Percentiles rank a stretch among this genome's conserved stretches.
These are phyloP conservation scores for Cryptosporidium ubiquitum DNA, from an alignment of 169 alveolate species.

Conservation along the genomic window DNA sequence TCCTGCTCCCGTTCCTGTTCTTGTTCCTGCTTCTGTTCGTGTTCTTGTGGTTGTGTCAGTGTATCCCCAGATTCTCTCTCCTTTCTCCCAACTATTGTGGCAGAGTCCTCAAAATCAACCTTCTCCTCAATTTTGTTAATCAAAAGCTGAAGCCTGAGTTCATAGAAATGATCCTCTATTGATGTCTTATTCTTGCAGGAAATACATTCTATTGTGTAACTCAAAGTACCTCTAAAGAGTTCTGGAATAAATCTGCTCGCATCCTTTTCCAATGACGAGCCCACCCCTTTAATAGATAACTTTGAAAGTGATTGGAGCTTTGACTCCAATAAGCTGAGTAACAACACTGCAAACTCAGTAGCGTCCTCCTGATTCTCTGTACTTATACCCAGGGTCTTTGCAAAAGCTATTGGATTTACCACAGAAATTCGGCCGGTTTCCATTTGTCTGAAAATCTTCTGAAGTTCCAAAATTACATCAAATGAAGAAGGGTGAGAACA, in stretches of 20 bases:
- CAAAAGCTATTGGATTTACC: constrained; percentile 54
- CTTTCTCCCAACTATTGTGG: background rate
- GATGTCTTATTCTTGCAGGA: constrained; percentile 51
- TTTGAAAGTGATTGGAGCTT: constrained; percentile 17
- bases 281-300: background rate
- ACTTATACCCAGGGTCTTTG: constrained; percentile 59
- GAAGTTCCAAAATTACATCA: constrained; percentile 53
- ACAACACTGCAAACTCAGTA: constrained; percentile 55
- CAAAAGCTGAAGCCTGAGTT: constrained; percentile 54
- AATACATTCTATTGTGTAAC: constrained; percentile 45
- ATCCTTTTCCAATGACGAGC: background rate
- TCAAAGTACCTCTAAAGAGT: constrained; percentile 54
- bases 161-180: constrained; percentile 67
- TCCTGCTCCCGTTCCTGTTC: background rate
- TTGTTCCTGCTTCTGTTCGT: background rate
- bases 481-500: background rate
- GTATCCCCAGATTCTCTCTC: background rate
- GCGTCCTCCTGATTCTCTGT: constrained; percentile 74
- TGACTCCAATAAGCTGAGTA: constrained; percentile 45
- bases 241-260: constrained; percentile 51
- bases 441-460: constrained; percentile 58
- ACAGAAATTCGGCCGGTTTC: constrained; percentile 50
- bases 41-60: background rate
- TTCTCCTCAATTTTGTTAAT: background rate
- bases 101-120: background rate